Evolutionary conservation across 2,329 filamentous ascomycete genomes (phyloP).

Genomic region (Zarea fungicola): DNA sequence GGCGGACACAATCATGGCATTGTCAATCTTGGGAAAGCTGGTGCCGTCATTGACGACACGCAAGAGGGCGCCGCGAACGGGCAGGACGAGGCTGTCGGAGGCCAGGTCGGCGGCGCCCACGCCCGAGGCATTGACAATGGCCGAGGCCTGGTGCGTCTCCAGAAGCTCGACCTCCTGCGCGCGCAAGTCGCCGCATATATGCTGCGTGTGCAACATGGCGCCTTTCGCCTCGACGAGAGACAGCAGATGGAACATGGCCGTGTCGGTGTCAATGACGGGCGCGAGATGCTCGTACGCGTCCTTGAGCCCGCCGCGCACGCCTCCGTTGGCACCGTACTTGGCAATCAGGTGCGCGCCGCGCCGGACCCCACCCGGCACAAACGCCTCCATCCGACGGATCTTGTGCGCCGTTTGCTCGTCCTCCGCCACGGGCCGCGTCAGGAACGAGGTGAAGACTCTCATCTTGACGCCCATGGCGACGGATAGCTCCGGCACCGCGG

Average conservation of each 20-base stretch:
- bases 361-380: background rate
- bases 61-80: too few species aligned
- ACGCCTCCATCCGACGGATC: background rate
- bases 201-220: background rate
- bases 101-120: too few species aligned
- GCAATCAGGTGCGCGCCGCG: background rate
- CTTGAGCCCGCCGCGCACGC: background rate
- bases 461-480: background rate
- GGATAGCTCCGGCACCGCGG: background rate
- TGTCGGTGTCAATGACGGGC: constrained; percentile 3
- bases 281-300: background rate
- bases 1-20: too few species aligned
- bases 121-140: background rate
- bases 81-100: too few species aligned
- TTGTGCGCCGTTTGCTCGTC: background rate
- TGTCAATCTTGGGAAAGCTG: too few species aligned
- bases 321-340: background rate
- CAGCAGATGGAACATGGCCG: background rate
- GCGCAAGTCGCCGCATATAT: background rate
- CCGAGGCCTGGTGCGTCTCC: background rate
- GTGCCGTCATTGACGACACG: too few species aligned
- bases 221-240: background rate
- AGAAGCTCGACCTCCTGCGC: background rate
- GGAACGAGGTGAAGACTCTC: background rate
- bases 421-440: background rate